Conservation (phyloP, 768 basidiomycete genomes). For the Cubamyces lactineus region DNA sequence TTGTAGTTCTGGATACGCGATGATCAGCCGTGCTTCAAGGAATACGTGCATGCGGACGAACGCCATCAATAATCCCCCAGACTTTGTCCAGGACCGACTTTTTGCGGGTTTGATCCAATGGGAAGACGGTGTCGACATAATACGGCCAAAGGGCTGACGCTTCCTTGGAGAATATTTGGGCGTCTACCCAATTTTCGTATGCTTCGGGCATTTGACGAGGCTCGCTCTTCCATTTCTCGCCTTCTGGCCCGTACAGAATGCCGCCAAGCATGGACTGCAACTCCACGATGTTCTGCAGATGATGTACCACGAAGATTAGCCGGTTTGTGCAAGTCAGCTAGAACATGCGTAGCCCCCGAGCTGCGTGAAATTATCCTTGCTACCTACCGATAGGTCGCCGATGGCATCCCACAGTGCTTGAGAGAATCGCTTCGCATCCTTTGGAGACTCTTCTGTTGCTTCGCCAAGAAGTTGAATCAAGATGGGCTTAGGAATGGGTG, state of each 20-base stretch:
- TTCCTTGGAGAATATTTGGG: conserved; percentile 61
- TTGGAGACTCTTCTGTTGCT: conserved; percentile 71
- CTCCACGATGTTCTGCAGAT: conserved; percentile 60
- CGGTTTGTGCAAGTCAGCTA: not conserved
- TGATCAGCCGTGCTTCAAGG: not conserved
- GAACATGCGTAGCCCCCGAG: not conserved
- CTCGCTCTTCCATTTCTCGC: conserved; percentile 53
- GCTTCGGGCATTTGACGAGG: conserved; percentile 58
- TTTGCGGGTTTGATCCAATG: conserved; percentile 58
- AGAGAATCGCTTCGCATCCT: conserved; percentile 75
- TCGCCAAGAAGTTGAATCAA: conserved; percentile 71
- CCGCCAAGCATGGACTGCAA: conserved; percentile 66
- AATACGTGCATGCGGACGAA: conserved; percentile 35
- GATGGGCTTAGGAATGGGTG: conserved; percentile 66
- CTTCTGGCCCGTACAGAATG: conserved; percentile 60
- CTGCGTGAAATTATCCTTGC: not conserved
- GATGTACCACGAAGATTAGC: not conserved
- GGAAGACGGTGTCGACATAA: conserved; percentile 60
- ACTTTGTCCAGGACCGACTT: conserved; percentile 55
- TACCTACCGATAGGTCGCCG: conserved; percentile 74
- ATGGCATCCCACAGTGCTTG: conserved; percentile 81
- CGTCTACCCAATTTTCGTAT: conserved; percentile 70
- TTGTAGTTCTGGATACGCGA: conserved; percentile 57
- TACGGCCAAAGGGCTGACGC: conserved; percentile 54
- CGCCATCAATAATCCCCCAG: conserved; percentile 67